Evolutionary conservation across 2,329 filamentous ascomycete species (phyloP), one percentile per base, ranked within the genome.

Genomic region (Xylaria sp.): DNA sequence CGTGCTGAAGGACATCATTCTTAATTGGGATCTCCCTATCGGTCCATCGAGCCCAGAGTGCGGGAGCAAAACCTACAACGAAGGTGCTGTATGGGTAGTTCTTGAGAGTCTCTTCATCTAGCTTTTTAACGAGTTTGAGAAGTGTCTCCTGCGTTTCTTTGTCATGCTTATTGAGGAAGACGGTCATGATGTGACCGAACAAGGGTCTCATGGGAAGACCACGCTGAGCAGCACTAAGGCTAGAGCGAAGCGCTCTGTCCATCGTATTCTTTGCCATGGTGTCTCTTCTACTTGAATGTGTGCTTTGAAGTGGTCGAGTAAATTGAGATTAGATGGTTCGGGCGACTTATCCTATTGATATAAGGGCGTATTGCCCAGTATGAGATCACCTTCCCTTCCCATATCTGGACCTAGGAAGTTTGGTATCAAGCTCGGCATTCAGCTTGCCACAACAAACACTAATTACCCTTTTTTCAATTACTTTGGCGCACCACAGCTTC

Each of bases 141-240:
- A 71, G n/a, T 2, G 36, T 31, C 9, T 46, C 25, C 9, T 66
- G 46, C 13, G 62, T 69, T 10, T 43, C 36, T 10, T 57, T 23
- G 28, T 48, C 56, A 8, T 62, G 62, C 8, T 64, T 54, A 9
- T 69, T 69, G 36, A 71, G 57, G 31, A 33, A 71, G 55, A 71
- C 52, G 18, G 69, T 71, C 46, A 71, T 48, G 33, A 71, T 66
- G 23, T 69, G 59, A 28, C 66, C 69, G 23, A 54, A 71, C 7
- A 64, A 25, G 31, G 69, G 69, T 55, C 66, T 62, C 49, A 68
- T 61, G 9, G 63, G 62, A 54, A 71, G 69, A 15, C 69, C 69
- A 15, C 69, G 69, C 51, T 71, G 69, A n/a, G 69, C 63, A 33
- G 36, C 43, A 48, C 43, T 23, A 20, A 66, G 66, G 15, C 36